Base-by-base conservation (phyloP, 176 grass and related monocot species). In the Oryza punctata region DNA sequence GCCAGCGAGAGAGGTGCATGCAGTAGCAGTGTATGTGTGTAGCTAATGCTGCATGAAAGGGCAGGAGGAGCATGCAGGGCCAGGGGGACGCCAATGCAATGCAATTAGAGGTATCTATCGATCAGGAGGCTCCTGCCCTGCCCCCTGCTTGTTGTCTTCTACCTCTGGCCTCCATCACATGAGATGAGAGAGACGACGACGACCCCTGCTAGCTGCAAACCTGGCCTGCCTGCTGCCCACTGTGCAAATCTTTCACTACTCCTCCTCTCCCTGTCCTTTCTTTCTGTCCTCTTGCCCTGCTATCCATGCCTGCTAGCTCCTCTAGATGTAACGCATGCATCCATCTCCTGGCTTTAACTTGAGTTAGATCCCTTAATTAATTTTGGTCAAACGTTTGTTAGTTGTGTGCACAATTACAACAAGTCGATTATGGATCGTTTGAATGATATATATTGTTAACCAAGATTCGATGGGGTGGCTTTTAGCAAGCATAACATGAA, bases 201-300 rank as follows among this genome's bases (percentile, higher is more conserved):
- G 40, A 41, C 1, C 61, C 78, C 28, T 37, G 12, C 18, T 5
- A 5, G 18, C 67, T 69, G 67, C n/a, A 69, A 69, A 46, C 54
- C 19, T 52, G 13, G 49, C 49, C 49, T 7, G 43, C 26, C 35
- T 37, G 40, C 65, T 24, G 65, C 27, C 15, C 25, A 45, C 35
- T 14, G 59, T 61, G 79, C 72, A 77, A 64, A 87, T 78, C 66
- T 87, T 77, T 83, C 80, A 43, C 80, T 73, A 18, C 59, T 16
- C 30, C 59, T 16, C 30, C 63, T 38, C 72, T 10, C 37, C 27
- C 85, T 30, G 79, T 65, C 86, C 54, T 82, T 70, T 77, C 79
- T 38, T 65, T 82, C 43, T 72, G 73, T 72, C 41, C 23, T 70
- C 37, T 86, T 79, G 23, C 68, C 50, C 13, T 84, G 32, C 46